These are phyloP conservation scores for Saccharomycopsis sp. DNA, from an alignment of 805 yeast species.

Conservation along the genomic window DNA sequence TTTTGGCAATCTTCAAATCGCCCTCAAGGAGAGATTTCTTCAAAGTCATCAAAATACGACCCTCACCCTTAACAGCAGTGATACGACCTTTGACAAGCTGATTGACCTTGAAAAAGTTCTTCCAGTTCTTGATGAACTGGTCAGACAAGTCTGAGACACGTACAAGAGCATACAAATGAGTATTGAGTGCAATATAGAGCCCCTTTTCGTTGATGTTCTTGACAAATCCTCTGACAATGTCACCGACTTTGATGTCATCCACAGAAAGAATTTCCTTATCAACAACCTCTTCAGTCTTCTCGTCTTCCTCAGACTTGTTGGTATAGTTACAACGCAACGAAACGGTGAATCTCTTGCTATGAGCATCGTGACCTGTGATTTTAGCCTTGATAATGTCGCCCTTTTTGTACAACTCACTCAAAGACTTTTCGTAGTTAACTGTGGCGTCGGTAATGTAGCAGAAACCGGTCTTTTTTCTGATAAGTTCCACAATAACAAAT, in stretches of 20 bases:
- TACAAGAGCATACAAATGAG: constrained; percentile 68
- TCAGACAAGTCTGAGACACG: constrained; percentile 80
- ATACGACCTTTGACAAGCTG: constrained; percentile 75
- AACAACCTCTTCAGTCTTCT: constrained; percentile 28
- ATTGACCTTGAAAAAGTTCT: constrained; percentile 59
- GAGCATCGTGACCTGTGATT: constrained; percentile 33
- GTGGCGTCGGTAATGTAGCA: constrained; percentile 74
- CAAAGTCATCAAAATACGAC: constrained; percentile 66
- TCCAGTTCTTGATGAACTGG: constrained; percentile 80
- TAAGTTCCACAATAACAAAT: constrained; percentile 61
- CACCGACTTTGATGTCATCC: constrained; percentile 58
- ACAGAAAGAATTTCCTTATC: constrained; percentile 44
- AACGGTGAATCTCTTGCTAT: constrained; percentile 49
- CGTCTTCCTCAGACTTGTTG: constrained; percentile 2
- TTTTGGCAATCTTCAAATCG: constrained; percentile 48
- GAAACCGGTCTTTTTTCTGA: constrained; percentile 54
- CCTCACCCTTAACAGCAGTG: constrained; percentile 51
- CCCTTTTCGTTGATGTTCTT: constrained; percentile 70
- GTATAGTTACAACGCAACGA: constrained; percentile 46
- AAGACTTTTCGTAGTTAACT: constrained; percentile 51
- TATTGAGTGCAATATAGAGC: constrained; percentile 69
- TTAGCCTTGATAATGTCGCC: constrained; percentile 55
- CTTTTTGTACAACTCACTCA: constrained; percentile 41
- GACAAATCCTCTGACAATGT: constrained; percentile 74
- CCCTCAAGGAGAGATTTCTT: constrained; percentile 79